Evolutionary conservation across 805 yeast genomes (phyloP).

Genomic region (Nakazawaea wyomingensis): DNA sequence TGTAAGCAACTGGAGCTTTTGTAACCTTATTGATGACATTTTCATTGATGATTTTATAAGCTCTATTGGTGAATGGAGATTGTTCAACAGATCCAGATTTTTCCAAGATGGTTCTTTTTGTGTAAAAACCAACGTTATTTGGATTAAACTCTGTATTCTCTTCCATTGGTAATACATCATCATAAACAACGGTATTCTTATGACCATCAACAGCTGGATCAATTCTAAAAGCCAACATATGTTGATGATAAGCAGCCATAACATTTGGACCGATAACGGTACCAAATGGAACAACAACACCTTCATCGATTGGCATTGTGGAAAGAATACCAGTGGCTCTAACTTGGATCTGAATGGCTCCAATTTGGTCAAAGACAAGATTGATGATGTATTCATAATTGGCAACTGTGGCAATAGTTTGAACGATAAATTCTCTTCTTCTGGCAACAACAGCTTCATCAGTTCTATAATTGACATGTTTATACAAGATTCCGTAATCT

Average conservation of each 20-base stretch:
- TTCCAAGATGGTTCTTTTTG: constrained; percentile 60
- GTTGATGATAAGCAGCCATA: constrained; percentile 83
- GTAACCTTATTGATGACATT: constrained; percentile 65
- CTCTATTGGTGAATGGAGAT: constrained; percentile 70
- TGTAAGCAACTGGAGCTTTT: constrained; percentile 71
- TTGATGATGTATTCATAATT: constrained; percentile 77
- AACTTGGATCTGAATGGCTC: constrained; percentile 71
- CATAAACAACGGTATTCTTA: constrained; percentile 66
- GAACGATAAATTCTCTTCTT: constrained; percentile 74
- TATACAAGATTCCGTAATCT: constrained; percentile 70
- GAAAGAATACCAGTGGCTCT: constrained; percentile 86
- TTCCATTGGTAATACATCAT: constrained; percentile 63
- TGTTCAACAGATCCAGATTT: constrained; percentile 70
- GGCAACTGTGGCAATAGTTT: constrained; percentile 80
- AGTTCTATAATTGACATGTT: constrained; percentile 78
- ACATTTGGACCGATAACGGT: constrained; percentile 76
- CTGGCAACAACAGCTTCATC: constrained; percentile 63
- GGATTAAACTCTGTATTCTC: constrained; percentile 51
- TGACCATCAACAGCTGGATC: constrained; percentile 84
- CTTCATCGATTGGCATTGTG: constrained; percentile 76
- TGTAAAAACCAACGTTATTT: constrained; percentile 63
- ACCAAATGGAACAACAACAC: constrained; percentile 61
- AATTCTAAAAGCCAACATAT: constrained; percentile 70
- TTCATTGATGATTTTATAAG: constrained; percentile 73
- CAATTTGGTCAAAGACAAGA: constrained; percentile 70